Conservation (phyloP, 2,329 filamentous ascomycete species). For the Ceratocystis colombiana region DNA sequence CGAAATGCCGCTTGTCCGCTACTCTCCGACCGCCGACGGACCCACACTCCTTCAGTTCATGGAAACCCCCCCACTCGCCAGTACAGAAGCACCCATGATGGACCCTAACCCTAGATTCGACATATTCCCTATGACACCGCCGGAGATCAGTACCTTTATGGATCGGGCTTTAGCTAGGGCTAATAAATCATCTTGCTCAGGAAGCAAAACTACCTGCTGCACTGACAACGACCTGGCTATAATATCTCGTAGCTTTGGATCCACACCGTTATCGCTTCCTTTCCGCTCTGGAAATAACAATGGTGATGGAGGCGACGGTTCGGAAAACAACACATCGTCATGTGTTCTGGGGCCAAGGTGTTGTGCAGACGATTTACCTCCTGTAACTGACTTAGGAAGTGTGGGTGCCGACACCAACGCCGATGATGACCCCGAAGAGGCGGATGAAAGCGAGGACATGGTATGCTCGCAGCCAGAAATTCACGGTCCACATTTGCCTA, state of each 20-base stretch:
- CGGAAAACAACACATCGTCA: not conserved
- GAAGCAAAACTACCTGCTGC: not conserved
- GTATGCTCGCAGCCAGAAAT: conserved; percentile 17
- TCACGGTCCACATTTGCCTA: conserved; percentile 19
- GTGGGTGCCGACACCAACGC: not conserved
- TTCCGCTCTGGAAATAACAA: not conserved
- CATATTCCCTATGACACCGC: conserved; percentile 1
- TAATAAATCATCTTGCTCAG: not conserved
- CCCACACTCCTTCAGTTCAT: not conserved
- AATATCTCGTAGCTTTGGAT: conserved; percentile 1
- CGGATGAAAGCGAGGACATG: conserved; percentile 13
- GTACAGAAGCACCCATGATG: not conserved
- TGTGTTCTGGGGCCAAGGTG: conserved; percentile 24
- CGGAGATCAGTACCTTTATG: not conserved
- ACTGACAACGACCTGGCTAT: conserved; percentile 10
- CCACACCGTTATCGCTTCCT: not conserved
- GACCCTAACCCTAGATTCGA: conserved; percentile 4
- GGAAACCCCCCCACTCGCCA: not conserved
- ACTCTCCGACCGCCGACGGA: not conserved
- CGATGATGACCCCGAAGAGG: conserved; percentile 5
- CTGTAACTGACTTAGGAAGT: not conserved
- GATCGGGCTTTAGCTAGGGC: not conserved
- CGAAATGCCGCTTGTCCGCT: not conserved
- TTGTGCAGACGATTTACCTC: conserved; percentile 23
- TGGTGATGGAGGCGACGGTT: not conserved